Percentiles rank a stretch among this genome's conserved stretches.
Conservation (phyloP, 345 rosid species). For the Ceriops zippeliana region DNA sequence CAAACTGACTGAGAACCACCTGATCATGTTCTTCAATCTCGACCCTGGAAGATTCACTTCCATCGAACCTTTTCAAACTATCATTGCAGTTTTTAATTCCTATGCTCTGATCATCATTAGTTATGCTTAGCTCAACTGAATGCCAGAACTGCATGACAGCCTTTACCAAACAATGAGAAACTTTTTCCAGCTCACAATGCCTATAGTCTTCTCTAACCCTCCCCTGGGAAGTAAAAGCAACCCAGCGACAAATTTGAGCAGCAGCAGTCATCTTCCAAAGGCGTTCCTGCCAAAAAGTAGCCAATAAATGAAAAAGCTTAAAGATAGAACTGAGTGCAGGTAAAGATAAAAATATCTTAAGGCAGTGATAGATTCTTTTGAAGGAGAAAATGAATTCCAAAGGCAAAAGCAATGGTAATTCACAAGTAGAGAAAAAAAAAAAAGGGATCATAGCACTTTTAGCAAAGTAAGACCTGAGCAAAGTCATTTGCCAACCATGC, state of each 20-base stretch:
- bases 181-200: constrained; percentile 46
- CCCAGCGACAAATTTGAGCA: constrained; percentile 72
- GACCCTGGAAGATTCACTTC: constrained; percentile 31
- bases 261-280: constrained; percentile 99
- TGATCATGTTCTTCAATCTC: constrained; percentile 36
- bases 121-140: constrained; percentile 51
- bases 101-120: constrained; percentile 29
- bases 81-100: constrained; percentile 22
- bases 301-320: constrained; percentile 2
- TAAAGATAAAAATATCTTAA: background rate
- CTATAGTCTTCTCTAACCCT: constrained; percentile 57
- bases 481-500: constrained; percentile 98
- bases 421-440: background rate
- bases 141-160: constrained; percentile 91
- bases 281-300: constrained; percentile 62
- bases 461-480: constrained; percentile 66
- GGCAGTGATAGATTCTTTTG: background rate
- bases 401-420: background rate
- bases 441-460: constrained; percentile 18
- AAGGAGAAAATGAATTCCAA: background rate
- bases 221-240: constrained; percentile 55
- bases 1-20: constrained; percentile 26
- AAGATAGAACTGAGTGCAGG: background rate
- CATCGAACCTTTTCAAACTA: constrained; percentile 26
- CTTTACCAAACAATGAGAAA: constrained; percentile 66